A percentile compares a stretch with the other conserved stretches of the same genome.
These are phyloP conservation scores for Fusarium cicatricum DNA, from an alignment of 2,329 filamentous ascomycete species.

Conservation along the genomic window DNA sequence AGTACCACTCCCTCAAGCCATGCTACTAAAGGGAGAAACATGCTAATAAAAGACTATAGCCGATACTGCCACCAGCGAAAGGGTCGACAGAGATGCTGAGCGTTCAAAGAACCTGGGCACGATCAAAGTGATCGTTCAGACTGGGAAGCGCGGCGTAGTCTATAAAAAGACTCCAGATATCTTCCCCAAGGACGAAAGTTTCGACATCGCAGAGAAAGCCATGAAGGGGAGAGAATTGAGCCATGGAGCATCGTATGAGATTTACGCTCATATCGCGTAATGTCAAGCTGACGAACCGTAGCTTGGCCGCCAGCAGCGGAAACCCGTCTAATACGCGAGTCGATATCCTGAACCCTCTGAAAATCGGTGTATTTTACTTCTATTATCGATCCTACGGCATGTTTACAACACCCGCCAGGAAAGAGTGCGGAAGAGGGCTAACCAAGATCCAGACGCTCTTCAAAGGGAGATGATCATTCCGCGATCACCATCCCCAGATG, in stretches of 20 bases:
- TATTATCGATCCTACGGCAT: conserved; percentile 36
- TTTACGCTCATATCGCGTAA: too few relatives aligned
- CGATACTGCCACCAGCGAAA: neutral
- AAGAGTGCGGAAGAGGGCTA: neutral
- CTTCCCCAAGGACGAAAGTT: neutral
- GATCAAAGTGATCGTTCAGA: conserved; percentile 3
- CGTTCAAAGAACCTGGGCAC: conserved; percentile 15
- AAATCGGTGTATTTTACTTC: conserved; percentile 26
- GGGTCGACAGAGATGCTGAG: neutral
- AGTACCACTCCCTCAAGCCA: neutral
- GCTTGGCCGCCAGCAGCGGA: neutral
- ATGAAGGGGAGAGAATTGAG: conserved; percentile 41
- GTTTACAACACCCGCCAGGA: neutral
- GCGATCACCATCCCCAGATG: conserved; percentile 9
- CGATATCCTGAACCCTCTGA: too few relatives aligned
- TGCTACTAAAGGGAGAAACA: accelerated
- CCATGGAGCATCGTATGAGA: conserved; percentile 33
- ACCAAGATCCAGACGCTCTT: conserved; percentile 24
- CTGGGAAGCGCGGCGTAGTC: neutral
- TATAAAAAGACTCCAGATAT: too few relatives aligned
- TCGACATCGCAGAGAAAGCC: conserved; percentile 31
- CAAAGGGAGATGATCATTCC: conserved; percentile 37
- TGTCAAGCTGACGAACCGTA: neutral
- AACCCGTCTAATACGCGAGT: accelerated
- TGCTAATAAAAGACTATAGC: neutral